Evolutionary conservation across 2,329 filamentous ascomycete species (phyloP).

Genomic region (Fusarium temperatum): DNA sequence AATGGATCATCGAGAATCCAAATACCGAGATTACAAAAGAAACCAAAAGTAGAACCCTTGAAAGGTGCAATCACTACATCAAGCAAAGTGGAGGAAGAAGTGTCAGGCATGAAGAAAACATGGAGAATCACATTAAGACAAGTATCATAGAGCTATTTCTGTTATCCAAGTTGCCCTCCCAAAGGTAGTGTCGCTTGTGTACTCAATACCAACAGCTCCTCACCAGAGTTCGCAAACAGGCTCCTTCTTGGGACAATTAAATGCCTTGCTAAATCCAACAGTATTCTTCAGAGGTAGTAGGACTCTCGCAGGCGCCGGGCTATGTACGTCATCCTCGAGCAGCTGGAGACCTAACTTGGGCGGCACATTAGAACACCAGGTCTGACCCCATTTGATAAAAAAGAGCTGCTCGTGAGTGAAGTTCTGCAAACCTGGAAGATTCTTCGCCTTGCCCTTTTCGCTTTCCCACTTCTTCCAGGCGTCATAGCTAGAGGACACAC

Average conservation of each 20-base stretch:
- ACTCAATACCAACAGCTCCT: not conserved
- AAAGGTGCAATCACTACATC: no score
- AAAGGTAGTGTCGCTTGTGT: no score
- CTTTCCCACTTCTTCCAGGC: conserved; percentile 71
- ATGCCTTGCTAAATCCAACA: conserved; percentile 73
- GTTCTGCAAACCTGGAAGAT: conserved; percentile 67
- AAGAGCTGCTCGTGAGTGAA: conserved; percentile 77
- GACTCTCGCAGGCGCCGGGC: conserved; percentile 69
- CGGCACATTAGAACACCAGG: conserved; percentile 71
- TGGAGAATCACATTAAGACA: no score
- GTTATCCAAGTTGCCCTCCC: accelerated
- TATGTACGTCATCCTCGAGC: conserved; percentile 69
- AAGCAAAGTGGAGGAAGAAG: no score
- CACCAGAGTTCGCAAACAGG: conserved; percentile 78
- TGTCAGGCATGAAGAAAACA: no score
- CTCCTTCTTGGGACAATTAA: conserved; percentile 71
- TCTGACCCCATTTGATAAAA: conserved; percentile 71
- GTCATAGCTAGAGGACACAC: conserved; percentile 68
- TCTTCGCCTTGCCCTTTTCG: conserved; percentile 56
- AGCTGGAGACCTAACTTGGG: conserved; percentile 58
- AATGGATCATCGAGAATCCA: no score
- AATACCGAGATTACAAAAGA: no score
- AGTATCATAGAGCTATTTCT: not conserved
- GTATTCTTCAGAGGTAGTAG: conserved; percentile 74
- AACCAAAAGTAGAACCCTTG: no score